Percentiles rank a stretch among this genome's conserved stretches.
Evolutionary conservation across 2,329 filamentous ascomycete species (phyloP).

Genomic region (Exserohilum rostratum): DNA sequence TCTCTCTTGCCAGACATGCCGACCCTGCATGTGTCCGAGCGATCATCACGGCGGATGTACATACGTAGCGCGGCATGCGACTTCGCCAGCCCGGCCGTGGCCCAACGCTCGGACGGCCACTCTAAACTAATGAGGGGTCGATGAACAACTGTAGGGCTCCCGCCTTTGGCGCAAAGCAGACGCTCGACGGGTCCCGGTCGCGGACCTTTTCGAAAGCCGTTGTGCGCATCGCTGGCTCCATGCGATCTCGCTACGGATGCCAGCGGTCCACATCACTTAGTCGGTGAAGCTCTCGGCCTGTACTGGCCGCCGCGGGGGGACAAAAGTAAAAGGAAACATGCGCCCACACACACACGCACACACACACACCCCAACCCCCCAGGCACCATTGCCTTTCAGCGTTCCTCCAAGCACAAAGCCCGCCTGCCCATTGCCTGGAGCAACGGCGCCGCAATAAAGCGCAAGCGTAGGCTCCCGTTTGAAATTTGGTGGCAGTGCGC

Average conservation of each 20-base stretch:
- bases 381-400: slow-evolving; percentile 10
- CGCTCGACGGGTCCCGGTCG: slow-evolving; percentile 25
- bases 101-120: slow-evolving; percentile 30
- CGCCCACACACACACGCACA: slow-evolving; percentile 12
- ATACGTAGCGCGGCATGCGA: slow-evolving; percentile 40
- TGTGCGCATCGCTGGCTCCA: slow-evolving; percentile 23
- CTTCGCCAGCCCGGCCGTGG: slow-evolving; percentile 30
- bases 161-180: slow-evolving; percentile 38
- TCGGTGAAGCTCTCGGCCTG: slow-evolving; percentile 41
- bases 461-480: slow-evolving; percentile 32
- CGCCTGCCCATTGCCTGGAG: slow-evolving; percentile 20
- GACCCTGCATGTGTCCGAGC: slow-evolving; percentile 40
- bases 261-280: slow-evolving; percentile 32
- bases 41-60: slow-evolving; percentile 32
- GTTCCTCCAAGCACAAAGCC: slow-evolving; percentile 12
- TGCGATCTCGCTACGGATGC: slow-evolving; percentile 34
- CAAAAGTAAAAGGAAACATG: slow-evolving; percentile 35
- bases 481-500: slow-evolving; percentile 32
- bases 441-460: slow-evolving; percentile 17
- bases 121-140: slow-evolving; percentile 35
- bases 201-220: slow-evolving; percentile 23
- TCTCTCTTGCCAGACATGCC: slow-evolving; percentile 14
- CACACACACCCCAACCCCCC: too few species aligned
- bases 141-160: slow-evolving; percentile 31
- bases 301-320: slow-evolving; percentile 28